Base-by-base conservation (phyloP, 495 filamentous ascomycete species). In the Polyplosphaeria fusca region DNA sequence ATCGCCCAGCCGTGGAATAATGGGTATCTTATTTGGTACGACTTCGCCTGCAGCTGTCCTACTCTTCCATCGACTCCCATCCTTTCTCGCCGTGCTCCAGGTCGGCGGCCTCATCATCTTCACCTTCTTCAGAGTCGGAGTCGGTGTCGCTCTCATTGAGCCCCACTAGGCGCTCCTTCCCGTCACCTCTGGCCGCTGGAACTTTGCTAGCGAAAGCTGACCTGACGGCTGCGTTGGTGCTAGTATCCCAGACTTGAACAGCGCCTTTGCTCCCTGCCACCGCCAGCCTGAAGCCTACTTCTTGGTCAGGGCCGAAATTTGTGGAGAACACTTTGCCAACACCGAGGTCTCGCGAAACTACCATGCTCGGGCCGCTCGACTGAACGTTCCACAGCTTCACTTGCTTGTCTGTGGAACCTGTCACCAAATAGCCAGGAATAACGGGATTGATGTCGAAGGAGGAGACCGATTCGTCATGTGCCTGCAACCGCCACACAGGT, bases 361-460 rank as follows among this genome's bases (percentile, higher is more conserved):
- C 89, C 81, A 99, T 87, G 56, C 82, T 86, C 2, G 91, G 92
- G 0, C 84, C 84, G 37, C 78, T 75, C n/a, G 86, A 67, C 56
- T 84, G 79, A 51, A 95, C 82, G 68, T 95, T 95, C 93, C 93
- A 99, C 40, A 99, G 77, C 79, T 99, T 99, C 41, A 97, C 89
- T 20, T 85, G 84, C 78, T 89, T 92, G 74, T 97, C 93, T 12
- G 86, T 87, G 1, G 90, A 95, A 1, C 89, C 93, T 5, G 93
- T 96, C 3, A 81, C 94, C 64, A 99, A 76, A 77, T 89, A 96
- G 7, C 92, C 93, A 1, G 93, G 93, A 52, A 99, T 88, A 32
- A 81, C 72, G 1, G 85, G 77, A 73, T 95, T 96, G 70, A 96
- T 81, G 69, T 95, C 92, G 66, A 99, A 95, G n/a, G 89, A 82